These are phyloP conservation scores for Penicillium verrucosum DNA, from an alignment of 2,329 filamentous ascomycete species.

Conservation along the genomic window DNA sequence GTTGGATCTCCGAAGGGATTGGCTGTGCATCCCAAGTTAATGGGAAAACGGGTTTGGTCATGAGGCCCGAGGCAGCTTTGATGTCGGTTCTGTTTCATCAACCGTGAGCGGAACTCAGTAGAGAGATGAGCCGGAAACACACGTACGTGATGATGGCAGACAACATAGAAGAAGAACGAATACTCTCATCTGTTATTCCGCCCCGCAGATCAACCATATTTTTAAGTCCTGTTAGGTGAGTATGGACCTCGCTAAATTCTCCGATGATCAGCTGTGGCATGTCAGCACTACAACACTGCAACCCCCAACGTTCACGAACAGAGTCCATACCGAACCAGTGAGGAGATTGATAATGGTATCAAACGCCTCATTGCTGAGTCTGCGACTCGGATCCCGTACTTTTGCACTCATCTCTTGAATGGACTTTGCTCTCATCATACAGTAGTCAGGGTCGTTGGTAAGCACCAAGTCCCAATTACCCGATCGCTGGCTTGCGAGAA, in stretches of 20 bases:
- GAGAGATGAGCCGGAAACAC: conserved; percentile 1
- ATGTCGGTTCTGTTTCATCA: conserved; percentile 30
- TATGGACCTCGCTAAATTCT: conserved; percentile 37
- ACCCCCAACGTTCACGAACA: not conserved
- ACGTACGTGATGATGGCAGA: conserved; percentile 31
- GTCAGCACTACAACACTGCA: conserved; percentile 7
- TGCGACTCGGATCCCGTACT: conserved; percentile 26
- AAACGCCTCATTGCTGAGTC: conserved; percentile 34
- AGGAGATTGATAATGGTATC: conserved; percentile 40
- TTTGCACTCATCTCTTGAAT: conserved; percentile 35
- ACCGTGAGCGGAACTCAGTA: conserved; percentile 3
- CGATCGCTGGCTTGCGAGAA: conserved; percentile 27
- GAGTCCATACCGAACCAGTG: conserved; percentile 33
- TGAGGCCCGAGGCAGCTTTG: conserved; percentile 34
- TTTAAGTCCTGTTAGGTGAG: conserved; percentile 39
- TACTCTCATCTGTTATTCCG: conserved; percentile 27
- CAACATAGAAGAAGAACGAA: conserved; percentile 25
- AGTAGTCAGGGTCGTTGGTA: conserved; percentile 36
- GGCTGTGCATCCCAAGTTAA: conserved; percentile 33
- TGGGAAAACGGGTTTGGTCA: conserved; percentile 35
- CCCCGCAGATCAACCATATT: conserved; percentile 40
- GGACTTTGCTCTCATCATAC: conserved; percentile 38
- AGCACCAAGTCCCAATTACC: conserved; percentile 22
- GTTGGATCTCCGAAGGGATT: conserved; percentile 26
- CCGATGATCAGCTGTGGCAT: conserved; percentile 35